Conservation (phyloP, 192 early-diverging fungal species). For the Entomortierella lignicola region DNA sequence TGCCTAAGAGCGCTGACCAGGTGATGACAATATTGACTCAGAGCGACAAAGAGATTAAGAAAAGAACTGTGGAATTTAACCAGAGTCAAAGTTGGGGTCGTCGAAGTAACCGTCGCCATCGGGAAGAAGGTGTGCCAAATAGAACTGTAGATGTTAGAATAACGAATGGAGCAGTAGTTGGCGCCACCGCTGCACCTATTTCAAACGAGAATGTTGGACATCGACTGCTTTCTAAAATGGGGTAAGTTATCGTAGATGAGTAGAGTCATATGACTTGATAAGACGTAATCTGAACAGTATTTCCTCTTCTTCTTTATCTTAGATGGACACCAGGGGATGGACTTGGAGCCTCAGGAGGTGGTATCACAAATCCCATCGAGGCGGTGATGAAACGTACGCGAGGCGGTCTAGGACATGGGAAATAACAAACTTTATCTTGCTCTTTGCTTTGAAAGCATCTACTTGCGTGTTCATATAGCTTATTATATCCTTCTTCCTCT, state of each 20-base stretch:
- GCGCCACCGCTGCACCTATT: constrained; percentile 61
- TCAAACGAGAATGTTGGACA: constrained; percentile 71
- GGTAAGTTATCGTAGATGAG: constrained; percentile 49
- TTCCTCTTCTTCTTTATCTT: neutral
- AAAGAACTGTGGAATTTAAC: neutral
- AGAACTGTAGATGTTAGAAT: constrained; percentile 2
- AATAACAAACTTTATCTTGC: neutral
- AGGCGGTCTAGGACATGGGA: constrained; percentile 51
- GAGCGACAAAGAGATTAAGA: neutral
- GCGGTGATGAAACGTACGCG: constrained; percentile 55
- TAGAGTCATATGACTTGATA: neutral
- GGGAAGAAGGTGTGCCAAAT: neutral
- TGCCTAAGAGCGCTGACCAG: constrained; percentile 24
- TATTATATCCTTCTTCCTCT: neutral
- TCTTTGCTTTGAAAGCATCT: too few relatives aligned
- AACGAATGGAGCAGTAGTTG: constrained; percentile 65
- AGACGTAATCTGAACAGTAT: too few relatives aligned
- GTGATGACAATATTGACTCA: constrained; percentile 12
- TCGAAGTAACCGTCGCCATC: neutral
- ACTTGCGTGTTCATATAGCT: too few relatives aligned
- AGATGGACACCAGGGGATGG: constrained; percentile 59
- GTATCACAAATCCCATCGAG: constrained; percentile 59
- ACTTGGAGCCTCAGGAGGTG: constrained; percentile 53
- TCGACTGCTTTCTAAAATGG: constrained; percentile 75
- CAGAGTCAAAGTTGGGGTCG: neutral